These are phyloP conservation scores for Hirsutella thompsonii DNA, from an alignment of 2,329 filamentous ascomycete genomes.

Conservation along the genomic window DNA sequence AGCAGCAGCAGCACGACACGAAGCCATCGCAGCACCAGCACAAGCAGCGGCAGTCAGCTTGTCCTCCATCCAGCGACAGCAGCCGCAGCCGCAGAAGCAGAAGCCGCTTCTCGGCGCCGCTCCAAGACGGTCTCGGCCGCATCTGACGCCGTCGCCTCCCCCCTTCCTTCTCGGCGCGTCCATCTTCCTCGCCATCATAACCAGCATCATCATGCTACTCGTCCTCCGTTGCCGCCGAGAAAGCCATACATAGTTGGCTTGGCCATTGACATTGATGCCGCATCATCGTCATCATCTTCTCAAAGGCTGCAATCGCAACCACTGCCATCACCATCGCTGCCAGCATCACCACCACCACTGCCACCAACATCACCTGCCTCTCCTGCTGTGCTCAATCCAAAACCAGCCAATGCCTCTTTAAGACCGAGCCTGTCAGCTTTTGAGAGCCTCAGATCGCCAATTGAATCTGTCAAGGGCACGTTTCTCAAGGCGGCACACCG, in stretches of 20 bases:
- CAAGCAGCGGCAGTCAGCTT: background rate
- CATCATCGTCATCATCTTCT: too few relatives aligned
- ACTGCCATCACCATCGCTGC: constrained; percentile 6
- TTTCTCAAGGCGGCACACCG: background rate
- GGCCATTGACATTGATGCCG: background rate
- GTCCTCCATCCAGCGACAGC: background rate
- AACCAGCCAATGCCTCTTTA: constrained; percentile 13
- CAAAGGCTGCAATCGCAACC: background rate
- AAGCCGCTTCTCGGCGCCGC: constrained; percentile 4
- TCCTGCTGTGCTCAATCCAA: constrained; percentile 16
- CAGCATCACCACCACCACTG: constrained; percentile 2
- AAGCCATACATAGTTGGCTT: too few relatives aligned
- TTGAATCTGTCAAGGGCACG: background rate
- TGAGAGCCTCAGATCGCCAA: constrained; percentile 4
- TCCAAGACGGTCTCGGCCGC: constrained; percentile 13
- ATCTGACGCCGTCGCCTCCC: background rate
- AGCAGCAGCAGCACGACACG: background rate
- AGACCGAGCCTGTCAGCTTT: constrained; percentile 6
- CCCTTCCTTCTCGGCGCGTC: constrained; percentile 2
- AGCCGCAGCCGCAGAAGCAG: background rate
- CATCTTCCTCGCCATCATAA: constrained; percentile 4
- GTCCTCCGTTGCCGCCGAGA: too few relatives aligned
- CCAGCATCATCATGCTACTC: too few relatives aligned
- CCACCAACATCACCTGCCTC: constrained; percentile 7
- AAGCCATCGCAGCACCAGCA: background rate